Evolutionary conservation across 495 filamentous ascomycete species (phyloP), one percentile per base, ranked within the genome.

Genomic region (Penicillium dipodomyicola): DNA sequence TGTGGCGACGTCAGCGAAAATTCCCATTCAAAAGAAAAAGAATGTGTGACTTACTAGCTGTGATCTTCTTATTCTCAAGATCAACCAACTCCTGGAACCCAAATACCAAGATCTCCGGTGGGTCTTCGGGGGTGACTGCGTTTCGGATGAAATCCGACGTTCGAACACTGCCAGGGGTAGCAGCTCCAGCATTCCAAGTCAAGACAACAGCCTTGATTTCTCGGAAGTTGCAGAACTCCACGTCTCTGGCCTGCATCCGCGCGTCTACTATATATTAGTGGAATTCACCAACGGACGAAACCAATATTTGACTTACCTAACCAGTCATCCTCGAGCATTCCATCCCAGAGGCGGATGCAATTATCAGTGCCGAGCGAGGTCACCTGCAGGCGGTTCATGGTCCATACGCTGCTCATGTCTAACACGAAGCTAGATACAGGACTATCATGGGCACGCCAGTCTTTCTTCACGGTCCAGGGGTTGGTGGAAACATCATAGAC

Each of bases 21-120:
- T 45, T 14, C 0, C 45, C 17, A 29, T 1, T 22, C 2, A 0
- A 23, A 40, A 19, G 27, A 9, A 5, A 17, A 12, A 15, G 3
- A 5, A 51, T 30, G 39, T 82, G 46, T 32, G 43, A 83, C 85
- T 62, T 71, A 89, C 87, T 96, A n/a, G 94, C 94, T 52, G 92
- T 97, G 57, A 94, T 86, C 60, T 89, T 95, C 76, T 96, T 98
- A 68, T 97, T 91, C 65, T 98, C 94, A 14, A 98, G 76, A 64
- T 98, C 95, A 12, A 98, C 93, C 9, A 98, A 79, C 69, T 98
- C 94, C 68, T 98, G 94, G 69, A 98, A 98, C 10, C 94, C 94
- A 80, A 97, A 98, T 4, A 98, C 84, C 5, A 98, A 76, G 48
- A 98, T 87, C 62, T 97, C 94, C 0, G 94, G 91, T 9, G 87